A percentile compares a stretch with the other conserved stretches of the same genome.
These are phyloP conservation scores for Phytophthora multivora DNA, from an alignment of 352 stramenopile genomes.

Conservation along the genomic window DNA sequence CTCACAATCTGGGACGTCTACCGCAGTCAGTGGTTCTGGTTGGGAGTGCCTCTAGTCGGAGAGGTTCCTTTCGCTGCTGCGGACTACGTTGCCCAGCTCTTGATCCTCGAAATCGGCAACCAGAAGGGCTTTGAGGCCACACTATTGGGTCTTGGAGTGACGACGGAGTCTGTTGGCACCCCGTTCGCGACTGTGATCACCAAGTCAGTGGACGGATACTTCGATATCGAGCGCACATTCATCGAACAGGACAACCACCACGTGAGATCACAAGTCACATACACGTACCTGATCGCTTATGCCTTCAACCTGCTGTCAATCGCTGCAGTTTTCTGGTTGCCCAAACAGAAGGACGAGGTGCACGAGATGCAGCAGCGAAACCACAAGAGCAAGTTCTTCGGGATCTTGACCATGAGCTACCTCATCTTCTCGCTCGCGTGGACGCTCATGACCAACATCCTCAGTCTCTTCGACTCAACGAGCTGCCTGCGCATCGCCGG, in stretches of 20 bases:
- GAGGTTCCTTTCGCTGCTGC: constrained; percentile 36
- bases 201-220: constrained; percentile 54
- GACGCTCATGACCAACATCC: constrained; percentile 65
- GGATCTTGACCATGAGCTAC: constrained; percentile 36
- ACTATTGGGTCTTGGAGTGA: constrained; percentile 42
- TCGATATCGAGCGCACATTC: constrained; percentile 48
- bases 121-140: constrained; percentile 50
- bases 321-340: constrained; percentile 45
- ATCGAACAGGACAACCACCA: constrained; percentile 41
- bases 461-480: constrained; percentile 58
- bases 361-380: constrained; percentile 42
- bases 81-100: constrained; percentile 40
- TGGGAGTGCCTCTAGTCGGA: constrained; percentile 51
- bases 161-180: constrained; percentile 34
- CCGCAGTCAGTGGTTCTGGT: constrained; percentile 64
- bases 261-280: constrained; percentile 50
- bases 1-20: constrained; percentile 64
- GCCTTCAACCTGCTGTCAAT: constrained; percentile 44
- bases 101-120: constrained; percentile 50
- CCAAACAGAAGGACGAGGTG: constrained; percentile 52
- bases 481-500: constrained; percentile 56
- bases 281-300: constrained; percentile 56
- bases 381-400: constrained; percentile 41
- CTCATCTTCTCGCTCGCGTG: constrained; percentile 46
- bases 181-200: constrained; percentile 56